Evolutionary conservation across 164 flowering plant genomes (phyloP).

Genomic region (Umbilicus rupestris): DNA sequence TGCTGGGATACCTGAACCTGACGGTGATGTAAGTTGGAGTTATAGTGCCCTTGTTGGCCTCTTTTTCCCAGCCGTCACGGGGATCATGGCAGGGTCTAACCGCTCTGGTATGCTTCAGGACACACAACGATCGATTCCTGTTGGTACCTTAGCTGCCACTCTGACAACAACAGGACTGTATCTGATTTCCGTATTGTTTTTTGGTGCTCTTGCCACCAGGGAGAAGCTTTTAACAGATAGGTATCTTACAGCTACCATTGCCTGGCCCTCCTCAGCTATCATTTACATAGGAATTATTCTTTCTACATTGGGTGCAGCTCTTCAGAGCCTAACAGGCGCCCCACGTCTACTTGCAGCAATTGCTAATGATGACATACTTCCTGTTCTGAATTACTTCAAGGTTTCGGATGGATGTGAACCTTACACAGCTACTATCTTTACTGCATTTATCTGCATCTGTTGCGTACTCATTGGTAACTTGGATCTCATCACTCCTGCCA

Average conservation of each 20-base stretch:
- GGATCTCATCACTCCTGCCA: constrained; percentile 91
- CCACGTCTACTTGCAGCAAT: constrained; percentile 99
- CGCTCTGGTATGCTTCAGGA: constrained; percentile 90
- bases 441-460: constrained; percentile 75
- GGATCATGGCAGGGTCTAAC: constrained; percentile 99
- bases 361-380: constrained; percentile 97
- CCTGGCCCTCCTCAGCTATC: constrained; percentile 92
- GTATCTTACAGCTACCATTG: constrained; percentile 90
- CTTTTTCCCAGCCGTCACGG: constrained; percentile 98
- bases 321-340: constrained; percentile 94
- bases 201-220: constrained; percentile 92
- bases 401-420: constrained; percentile 91
- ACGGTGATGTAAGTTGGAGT: constrained; percentile 10
- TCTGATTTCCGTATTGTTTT: constrained; percentile 64
- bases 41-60: constrained; percentile 94
- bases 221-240: constrained; percentile 88
- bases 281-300: constrained; percentile 86
- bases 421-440: constrained; percentile 80
- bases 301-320: constrained; percentile 98
- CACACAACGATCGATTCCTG: constrained; percentile 92
- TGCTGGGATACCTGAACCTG: constrained; percentile 9
- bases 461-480: constrained; percentile 93
- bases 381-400: constrained; percentile 91
- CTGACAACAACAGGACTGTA: constrained; percentile 69
- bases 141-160: constrained; percentile 92